Conservation (phyloP, 495 filamentous ascomycete genomes). For the Xylaria nigripes region DNA sequence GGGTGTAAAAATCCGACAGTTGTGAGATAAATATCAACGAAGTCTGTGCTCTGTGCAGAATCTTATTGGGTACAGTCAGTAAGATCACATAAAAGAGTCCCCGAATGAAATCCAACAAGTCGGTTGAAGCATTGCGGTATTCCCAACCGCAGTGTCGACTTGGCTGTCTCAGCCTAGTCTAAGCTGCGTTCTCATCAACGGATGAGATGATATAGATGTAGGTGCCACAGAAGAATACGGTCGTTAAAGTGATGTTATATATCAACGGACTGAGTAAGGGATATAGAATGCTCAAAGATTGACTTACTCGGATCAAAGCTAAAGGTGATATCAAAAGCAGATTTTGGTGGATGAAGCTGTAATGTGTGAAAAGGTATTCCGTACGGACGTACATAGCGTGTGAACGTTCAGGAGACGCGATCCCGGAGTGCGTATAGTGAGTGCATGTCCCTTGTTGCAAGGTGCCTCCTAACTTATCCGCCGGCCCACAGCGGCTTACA, state of each 20-base stretch:
- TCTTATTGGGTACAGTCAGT: not conserved
- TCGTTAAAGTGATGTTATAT: not conserved
- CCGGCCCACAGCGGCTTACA: no score
- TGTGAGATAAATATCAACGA: not conserved
- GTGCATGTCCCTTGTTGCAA: no score
- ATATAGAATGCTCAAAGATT: no score
- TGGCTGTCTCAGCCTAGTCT: no score
- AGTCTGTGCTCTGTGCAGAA: not conserved
- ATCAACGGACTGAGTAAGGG: no score
- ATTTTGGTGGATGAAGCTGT: not conserved
- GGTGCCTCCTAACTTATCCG: no score
- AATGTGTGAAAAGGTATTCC: not conserved
- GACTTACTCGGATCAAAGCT: no score
- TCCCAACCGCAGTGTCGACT: no score
- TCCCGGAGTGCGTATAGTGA: no score
- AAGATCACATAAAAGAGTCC: not conserved
- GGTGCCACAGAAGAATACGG: not conserved
- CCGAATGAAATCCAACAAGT: no score
- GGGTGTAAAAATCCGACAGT: not conserved
- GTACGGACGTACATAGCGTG: constrained; percentile 16
- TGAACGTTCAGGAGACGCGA: no score
- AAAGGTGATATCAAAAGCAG: not conserved
- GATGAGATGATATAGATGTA: not conserved
- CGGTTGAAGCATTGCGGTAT: no score
- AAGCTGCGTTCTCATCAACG: not conserved